Percentiles rank a stretch among this genome's conserved stretches.
phyloP scores from a whole-genome alignment of 306 rosid genomes.

The Fragaria ananassa region DNA sequence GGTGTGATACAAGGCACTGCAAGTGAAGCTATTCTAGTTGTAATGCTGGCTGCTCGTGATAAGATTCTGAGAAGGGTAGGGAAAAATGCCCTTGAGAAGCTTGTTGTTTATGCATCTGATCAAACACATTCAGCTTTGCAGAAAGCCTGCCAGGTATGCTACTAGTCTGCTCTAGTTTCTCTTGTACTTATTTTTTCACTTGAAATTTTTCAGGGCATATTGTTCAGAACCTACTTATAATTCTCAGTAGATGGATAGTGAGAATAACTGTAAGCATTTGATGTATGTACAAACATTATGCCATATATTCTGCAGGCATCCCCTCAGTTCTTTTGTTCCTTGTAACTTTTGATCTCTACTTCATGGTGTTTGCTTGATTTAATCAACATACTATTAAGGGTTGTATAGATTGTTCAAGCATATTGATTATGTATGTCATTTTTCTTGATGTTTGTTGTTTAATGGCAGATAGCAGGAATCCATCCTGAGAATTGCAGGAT shows the following conservation, averaged over 20 bases:
- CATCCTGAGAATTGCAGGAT: conserved; percentile 77
- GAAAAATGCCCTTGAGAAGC: conserved; percentile 56
- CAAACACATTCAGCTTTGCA: conserved; percentile 77
- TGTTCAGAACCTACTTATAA: neutral
- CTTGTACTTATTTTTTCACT: neutral
- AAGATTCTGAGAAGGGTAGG: conserved; percentile 54
- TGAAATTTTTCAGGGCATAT: neutral
- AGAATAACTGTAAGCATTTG: neutral
- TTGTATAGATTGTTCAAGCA: neutral
- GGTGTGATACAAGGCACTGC: conserved; percentile 98
- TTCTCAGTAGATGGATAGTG: neutral
- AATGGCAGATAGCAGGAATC: conserved; percentile 75
- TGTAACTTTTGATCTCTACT: neutral
- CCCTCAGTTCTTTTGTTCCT: neutral
- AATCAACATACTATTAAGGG: neutral
- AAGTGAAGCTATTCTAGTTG: conserved; percentile 94
- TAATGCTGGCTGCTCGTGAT: conserved; percentile 87
- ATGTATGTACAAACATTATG: neutral
- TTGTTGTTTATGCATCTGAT: conserved; percentile 86
- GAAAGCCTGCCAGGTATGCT: conserved; percentile 88
- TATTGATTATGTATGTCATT: neutral
- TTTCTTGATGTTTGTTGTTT: conserved; percentile 17
- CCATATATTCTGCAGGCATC: neutral
- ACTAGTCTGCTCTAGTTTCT: neutral
- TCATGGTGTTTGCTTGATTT: conserved; percentile 2